These are phyloP conservation scores for Acmispon strigosus DNA, from an alignment of 306 rosid species.

Conservation along the genomic window DNA sequence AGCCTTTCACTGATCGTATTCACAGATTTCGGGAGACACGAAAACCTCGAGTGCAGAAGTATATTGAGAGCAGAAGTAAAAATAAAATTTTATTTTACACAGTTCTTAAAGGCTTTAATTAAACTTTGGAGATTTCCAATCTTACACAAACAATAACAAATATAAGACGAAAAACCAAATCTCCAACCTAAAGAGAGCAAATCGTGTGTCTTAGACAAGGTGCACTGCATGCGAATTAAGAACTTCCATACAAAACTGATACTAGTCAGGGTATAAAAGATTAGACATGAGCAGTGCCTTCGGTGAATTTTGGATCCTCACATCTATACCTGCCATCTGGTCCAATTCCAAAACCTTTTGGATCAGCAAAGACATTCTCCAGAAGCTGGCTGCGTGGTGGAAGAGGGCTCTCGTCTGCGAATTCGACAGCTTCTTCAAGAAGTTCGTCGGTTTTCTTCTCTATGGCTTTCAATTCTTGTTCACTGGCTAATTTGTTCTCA, in stretches of 20 bases:
- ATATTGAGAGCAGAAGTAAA: background rate
- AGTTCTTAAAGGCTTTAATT: background rate
- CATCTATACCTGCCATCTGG: conserved; percentile 96
- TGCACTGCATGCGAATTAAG: conserved; percentile 28
- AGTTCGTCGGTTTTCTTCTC: conserved; percentile 78
- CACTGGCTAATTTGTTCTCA: conserved; percentile 68
- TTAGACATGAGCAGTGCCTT: conserved; percentile 96
- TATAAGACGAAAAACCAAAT: conserved; percentile 25
- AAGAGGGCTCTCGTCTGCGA: conserved; percentile 79
- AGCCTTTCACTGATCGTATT: too few relatives aligned
- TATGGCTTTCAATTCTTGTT: conserved; percentile 71
- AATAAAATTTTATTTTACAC: conserved; percentile 6
- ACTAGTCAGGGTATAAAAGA: background rate
- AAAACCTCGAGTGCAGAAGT: too few relatives aligned
- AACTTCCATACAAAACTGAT: conserved; percentile 34
- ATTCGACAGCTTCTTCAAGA: conserved; percentile 78
- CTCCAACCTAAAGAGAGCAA: conserved; percentile 45
- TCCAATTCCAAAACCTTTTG: conserved; percentile 96
- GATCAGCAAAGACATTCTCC: conserved; percentile 96
- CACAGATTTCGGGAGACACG: too few relatives aligned
- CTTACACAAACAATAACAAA: conserved; percentile 30
- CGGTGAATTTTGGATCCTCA: conserved; percentile 95
- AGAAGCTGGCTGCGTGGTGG: conserved; percentile 89
- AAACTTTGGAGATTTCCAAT: background rate
- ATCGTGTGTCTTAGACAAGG: conserved; percentile 32